phyloP scores from a whole-genome alignment of 495 filamentous ascomycete species.

The Jackrogersella minutella region DNA sequence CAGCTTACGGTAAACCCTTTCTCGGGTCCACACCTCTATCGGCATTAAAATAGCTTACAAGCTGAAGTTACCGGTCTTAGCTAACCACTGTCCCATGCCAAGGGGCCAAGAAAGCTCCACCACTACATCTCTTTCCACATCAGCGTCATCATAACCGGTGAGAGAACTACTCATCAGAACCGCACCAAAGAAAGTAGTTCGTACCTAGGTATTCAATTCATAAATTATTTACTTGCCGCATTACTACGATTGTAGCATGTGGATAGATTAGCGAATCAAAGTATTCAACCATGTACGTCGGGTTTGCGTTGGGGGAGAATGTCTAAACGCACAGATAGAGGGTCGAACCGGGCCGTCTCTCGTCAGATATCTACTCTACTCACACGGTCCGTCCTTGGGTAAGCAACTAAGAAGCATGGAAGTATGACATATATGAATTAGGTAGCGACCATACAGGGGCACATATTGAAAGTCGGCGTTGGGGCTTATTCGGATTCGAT shows the following conservation, averaged over 20 bases:
- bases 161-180: too few species aligned
- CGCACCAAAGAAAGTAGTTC: too few species aligned
- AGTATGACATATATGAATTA: neutral
- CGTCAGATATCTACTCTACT: constrained; percentile 12
- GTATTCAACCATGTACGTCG: too few species aligned
- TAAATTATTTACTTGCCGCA: neutral
- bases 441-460: too few species aligned
- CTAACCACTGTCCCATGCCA: neutral
- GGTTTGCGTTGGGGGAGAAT: too few species aligned
- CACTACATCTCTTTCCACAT: neutral
- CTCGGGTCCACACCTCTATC: neutral
- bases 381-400: constrained; percentile 21
- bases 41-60: neutral
- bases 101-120: neutral
- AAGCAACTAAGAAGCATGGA: constrained; percentile 8
- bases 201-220: neutral
- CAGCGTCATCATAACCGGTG: neutral
- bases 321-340: too few species aligned
- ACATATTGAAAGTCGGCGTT: too few species aligned
- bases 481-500: too few species aligned
- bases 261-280: too few species aligned
- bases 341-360: constrained; percentile 12
- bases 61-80: neutral
- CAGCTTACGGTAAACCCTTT: too few species aligned
- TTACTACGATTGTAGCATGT: neutral